Evolutionary conservation across 306 rosid species (phyloP), one percentile per base, ranked within the genome.

Genomic region (cucumber (Cucumis sativus)): DNA sequence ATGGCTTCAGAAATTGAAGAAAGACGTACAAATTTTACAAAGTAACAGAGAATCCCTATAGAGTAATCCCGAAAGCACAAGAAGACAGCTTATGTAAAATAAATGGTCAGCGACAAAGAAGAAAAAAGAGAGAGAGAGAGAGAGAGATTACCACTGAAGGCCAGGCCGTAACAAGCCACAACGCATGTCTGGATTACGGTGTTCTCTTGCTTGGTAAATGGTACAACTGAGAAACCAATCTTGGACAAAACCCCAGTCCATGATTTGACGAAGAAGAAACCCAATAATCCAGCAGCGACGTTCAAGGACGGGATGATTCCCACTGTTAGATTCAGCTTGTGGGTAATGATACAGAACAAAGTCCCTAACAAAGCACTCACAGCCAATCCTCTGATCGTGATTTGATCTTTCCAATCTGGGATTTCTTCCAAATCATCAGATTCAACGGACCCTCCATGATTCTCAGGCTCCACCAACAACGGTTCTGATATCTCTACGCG

Each of bases 111-210:
- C 17, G 23, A 49, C 59, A 71, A 49, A 49, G 55, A 43, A 39
- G 81, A 67, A 23, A 6, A 28, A 61, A 15, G 63, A 17, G 8
- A 12, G 5, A 3, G 37, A 33, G 37, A 33, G 37, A 33, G 37
- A 33, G 37, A 33, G 37, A 33, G 7, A 51, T 15, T 89, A 93
- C 98, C 98, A 61, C 99, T 90, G 39, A 84, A 89, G 15, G 98
- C 93, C 81, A 95, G 99, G 81, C 97, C 98, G 80, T 91, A 95
- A 81, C 98, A 92, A 85, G 99, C 98, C 55, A 95, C 99, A 76
- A 95, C 97, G 79, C 99, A 92, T 0, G 99, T 95, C 90, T 95
- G 99, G 70, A 95, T 95, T 65, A 91, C 97, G 49, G 99, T 92
- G 84, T 95, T 92, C 93, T 91, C 99, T 77, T 95, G 98, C 63